Evolutionary conservation across 2,329 filamentous ascomycete species (phyloP).

Genomic region (Ophiobolus disseminans): DNA sequence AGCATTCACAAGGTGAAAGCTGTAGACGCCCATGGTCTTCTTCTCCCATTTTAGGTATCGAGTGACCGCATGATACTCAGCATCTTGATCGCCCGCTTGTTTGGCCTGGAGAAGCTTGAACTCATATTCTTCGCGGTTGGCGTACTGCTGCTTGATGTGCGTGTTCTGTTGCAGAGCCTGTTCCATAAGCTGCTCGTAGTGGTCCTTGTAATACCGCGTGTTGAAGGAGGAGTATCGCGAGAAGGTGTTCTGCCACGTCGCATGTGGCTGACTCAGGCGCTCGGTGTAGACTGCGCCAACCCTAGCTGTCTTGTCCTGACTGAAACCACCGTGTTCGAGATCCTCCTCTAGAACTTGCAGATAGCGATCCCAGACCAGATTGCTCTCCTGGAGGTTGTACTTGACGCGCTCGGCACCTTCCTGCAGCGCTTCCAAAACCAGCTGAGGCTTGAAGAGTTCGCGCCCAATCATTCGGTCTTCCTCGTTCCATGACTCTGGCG

Average conservation of each 20-base stretch:
- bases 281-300: slow-evolving; percentile 74
- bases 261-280: slow-evolving; percentile 74
- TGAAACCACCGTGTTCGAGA: slow-evolving; percentile 62
- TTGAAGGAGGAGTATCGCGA: slow-evolving; percentile 78
- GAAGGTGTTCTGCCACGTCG: slow-evolving; percentile 76
- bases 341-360: slow-evolving; percentile 74
- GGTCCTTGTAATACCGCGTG: slow-evolving; percentile 71
- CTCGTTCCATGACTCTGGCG: slow-evolving; percentile 59
- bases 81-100: slow-evolving; percentile 63
- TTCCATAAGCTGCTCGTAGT: slow-evolving; percentile 78
- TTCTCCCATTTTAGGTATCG: slow-evolving; percentile 90
- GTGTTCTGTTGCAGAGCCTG: slow-evolving; percentile 69
- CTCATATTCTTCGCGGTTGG: slow-evolving; percentile 72
- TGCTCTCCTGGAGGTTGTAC: slow-evolving; percentile 78
- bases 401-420: slow-evolving; percentile 74
- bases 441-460: slow-evolving; percentile 73
- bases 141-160: slow-evolving; percentile 68
- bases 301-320: slow-evolving; percentile 65
- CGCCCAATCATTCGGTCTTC: slow-evolving; percentile 74
- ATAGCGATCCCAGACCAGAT: slow-evolving; percentile 81
- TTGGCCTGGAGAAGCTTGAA: slow-evolving; percentile 67
- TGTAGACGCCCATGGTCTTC: slow-evolving; percentile 62
- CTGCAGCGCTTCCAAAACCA: slow-evolving; percentile 72
- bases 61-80: slow-evolving; percentile 61
- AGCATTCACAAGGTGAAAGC: slow-evolving; percentile 62